phyloP scores from a whole-genome alignment of 306 rosid genomes.

The Cicer yamashitae region DNA sequence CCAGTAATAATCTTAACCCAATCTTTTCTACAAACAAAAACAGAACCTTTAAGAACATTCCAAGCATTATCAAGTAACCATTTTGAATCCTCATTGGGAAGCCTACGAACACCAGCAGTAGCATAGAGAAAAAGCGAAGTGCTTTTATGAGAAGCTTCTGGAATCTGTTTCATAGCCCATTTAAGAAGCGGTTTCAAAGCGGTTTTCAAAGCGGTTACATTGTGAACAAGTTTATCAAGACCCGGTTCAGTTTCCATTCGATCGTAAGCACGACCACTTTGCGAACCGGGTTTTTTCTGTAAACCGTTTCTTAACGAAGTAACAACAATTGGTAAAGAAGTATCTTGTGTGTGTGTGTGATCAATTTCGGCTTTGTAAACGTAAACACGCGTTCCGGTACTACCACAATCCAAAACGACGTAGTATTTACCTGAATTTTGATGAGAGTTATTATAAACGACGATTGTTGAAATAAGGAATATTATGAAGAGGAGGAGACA shows the following conservation, averaged over 20 bases:
- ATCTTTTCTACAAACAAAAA: constrained; percentile 63
- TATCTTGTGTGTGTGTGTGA: constrained; percentile 31
- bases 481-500: constrained; percentile 51
- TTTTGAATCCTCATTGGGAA: constrained; percentile 67
- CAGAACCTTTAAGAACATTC: constrained; percentile 64
- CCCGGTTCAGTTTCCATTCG: constrained; percentile 98
- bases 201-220: constrained; percentile 62
- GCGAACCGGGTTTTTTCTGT: constrained; percentile 47
- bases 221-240: constrained; percentile 75
- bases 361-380: constrained; percentile 67
- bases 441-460: constrained; percentile 52
- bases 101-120: constrained; percentile 88
- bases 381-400: constrained; percentile 87
- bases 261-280: constrained; percentile 80
- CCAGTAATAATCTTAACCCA: constrained; percentile 88
- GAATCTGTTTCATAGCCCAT: constrained; percentile 92
- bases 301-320: constrained; percentile 53
- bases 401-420: constrained; percentile 90
- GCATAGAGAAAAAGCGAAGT: constrained; percentile 84
- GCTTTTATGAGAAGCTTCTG: constrained; percentile 55
- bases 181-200: constrained; percentile 73
- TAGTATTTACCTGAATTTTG: constrained; percentile 62
- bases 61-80: constrained; percentile 85
- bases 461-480: constrained; percentile 46
- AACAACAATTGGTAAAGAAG: constrained; percentile 64